A percentile compares a stretch with the other conserved stretches of the same genome.
These are phyloP conservation scores for Erodium trifolium DNA, from an alignment of 441 rosid genomes.

Conservation along the genomic window DNA sequence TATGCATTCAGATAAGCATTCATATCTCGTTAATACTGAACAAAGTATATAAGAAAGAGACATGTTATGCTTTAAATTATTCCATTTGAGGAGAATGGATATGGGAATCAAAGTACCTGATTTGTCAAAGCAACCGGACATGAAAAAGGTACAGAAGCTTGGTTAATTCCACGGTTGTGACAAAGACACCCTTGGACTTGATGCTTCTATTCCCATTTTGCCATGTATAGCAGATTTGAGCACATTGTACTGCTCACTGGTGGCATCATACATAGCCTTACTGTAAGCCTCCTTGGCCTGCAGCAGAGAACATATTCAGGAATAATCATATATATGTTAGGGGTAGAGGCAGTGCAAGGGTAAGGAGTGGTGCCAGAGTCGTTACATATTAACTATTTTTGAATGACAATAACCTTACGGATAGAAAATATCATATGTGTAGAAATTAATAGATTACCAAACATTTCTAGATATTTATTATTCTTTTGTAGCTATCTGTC, in stretches of 20 bases:
- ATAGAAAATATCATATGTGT: background rate
- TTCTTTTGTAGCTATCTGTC: background rate
- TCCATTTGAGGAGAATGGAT: background rate
- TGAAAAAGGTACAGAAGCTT: constrained; percentile 14
- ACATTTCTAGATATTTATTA: background rate
- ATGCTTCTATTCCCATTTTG: constrained; percentile 49
- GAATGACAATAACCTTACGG: background rate
- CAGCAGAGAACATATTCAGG: constrained; percentile 18
- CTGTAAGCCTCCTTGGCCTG: constrained; percentile 67
- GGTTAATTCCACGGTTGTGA: constrained; percentile 73
- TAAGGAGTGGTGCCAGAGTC: background rate
- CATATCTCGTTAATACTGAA: background rate
- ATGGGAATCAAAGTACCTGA: constrained; percentile 22
- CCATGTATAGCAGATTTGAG: constrained; percentile 56
- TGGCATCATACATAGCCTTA: constrained; percentile 45
- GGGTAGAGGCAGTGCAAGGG: background rate
- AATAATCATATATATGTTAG: constrained; percentile 10
- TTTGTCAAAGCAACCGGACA: constrained; percentile 1
- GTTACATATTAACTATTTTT: background rate
- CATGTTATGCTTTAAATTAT: background rate
- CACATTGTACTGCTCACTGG: constrained; percentile 57
- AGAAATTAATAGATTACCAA: background rate
- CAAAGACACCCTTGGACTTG: constrained; percentile 49
- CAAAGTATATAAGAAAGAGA: background rate
- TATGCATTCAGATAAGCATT: background rate